A percentile compares a stretch with the other conserved stretches of the same genome.
Evolutionary conservation across 345 rosid species (phyloP).

Genomic region (Pelargonium nanum): DNA sequence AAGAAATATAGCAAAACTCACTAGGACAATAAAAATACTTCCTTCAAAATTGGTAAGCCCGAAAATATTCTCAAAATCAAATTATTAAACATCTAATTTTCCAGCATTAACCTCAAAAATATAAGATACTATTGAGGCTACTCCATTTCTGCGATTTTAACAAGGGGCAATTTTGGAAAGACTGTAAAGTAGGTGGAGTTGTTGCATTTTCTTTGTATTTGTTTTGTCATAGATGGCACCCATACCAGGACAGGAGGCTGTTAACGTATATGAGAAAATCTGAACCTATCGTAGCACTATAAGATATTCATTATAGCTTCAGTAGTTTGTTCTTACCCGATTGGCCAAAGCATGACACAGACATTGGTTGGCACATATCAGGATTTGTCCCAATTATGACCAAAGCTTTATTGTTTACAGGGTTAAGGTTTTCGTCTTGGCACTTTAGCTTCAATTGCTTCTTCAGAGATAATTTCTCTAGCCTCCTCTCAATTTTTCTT

Average conservation of each 20-base stretch:
- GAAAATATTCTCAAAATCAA: not conserved
- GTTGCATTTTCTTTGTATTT: not conserved
- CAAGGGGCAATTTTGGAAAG: not conserved
- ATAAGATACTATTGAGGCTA: not conserved
- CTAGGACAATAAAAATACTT: not conserved
- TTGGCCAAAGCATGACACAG: constrained; percentile 30
- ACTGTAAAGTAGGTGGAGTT: not conserved
- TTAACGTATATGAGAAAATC: not conserved
- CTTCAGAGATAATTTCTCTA: constrained; percentile 68
- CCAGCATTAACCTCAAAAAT: not conserved
- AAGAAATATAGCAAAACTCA: not conserved
- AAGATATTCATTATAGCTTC: not conserved
- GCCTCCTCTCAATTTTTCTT: constrained; percentile 42
- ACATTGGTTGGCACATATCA: constrained; percentile 36
- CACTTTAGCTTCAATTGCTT: constrained; percentile 89
- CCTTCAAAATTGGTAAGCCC: not conserved
- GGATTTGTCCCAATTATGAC: constrained; percentile 32
- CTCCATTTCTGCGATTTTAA: not conserved
- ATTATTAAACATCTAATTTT: not conserved
- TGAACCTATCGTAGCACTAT: not conserved
- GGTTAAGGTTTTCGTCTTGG: constrained; percentile 58
- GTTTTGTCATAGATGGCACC: not conserved
- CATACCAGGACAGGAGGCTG: not conserved
- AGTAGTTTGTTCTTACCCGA: constrained; percentile 29
- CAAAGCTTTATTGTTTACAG: constrained; percentile 40